Conservation (phyloP, 106 monocot genomes). For the Iris macrosiphon region DNA sequence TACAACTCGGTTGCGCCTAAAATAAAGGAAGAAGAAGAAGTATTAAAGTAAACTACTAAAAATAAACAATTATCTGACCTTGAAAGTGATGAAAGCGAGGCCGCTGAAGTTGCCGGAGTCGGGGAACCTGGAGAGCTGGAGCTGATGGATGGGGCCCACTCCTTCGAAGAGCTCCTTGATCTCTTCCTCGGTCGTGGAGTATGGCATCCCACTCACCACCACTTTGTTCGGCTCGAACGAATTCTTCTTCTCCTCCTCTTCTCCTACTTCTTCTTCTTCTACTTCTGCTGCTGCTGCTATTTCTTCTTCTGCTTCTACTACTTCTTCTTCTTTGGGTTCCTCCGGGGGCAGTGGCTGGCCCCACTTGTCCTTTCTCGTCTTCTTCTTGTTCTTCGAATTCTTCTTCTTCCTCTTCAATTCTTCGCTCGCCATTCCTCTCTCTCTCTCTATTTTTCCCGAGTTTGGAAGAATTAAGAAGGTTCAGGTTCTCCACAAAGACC, state of each 20-base stretch:
- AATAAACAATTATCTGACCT: too few relatives aligned
- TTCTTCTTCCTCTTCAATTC: conserved; percentile 1
- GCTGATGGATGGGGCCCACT: conserved; percentile 27
- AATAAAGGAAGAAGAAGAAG: background rate
- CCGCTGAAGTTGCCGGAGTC: conserved; percentile 62
- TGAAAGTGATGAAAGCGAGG: conserved; percentile 55
- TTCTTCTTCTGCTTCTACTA: background rate
- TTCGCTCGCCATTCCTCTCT: conserved; percentile 11
- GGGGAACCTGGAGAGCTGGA: conserved; percentile 60
- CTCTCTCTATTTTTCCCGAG: too few relatives aligned
- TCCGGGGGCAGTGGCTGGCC: conserved; percentile 27
- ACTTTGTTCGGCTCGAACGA: conserved; percentile 44
- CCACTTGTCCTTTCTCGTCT: conserved; percentile 44
- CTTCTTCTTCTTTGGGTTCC: conserved; percentile 4
- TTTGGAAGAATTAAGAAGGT: too few relatives aligned
- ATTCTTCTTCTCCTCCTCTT: background rate
- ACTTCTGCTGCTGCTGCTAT: background rate
- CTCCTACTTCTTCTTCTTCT: conserved; percentile 14
- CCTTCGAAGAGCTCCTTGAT: conserved; percentile 42
- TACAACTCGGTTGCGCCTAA: too few relatives aligned
- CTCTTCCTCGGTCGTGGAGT: conserved; percentile 42
- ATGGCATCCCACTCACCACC: conserved; percentile 70
- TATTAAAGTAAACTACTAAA: too few relatives aligned
- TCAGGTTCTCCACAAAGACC: too few relatives aligned
- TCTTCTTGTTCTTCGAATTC: conserved; percentile 22